These are phyloP conservation scores for Mycosphaerella sp. DNA, from an alignment of 2,329 filamentous ascomycete species.

Conservation along the genomic window DNA sequence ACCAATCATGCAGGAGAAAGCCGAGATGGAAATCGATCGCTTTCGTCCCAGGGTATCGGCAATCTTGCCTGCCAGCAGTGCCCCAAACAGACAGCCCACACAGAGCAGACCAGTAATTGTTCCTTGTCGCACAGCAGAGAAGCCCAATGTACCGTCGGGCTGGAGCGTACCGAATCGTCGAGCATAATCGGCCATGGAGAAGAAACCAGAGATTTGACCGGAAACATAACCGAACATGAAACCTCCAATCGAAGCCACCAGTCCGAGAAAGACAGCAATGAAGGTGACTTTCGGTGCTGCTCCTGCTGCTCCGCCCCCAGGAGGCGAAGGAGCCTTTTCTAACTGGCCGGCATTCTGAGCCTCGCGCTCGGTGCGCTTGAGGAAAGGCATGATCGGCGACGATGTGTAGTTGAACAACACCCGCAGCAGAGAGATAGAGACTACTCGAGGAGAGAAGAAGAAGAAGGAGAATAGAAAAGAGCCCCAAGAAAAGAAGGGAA, in stretches of 20 bases:
- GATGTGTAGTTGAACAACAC: constrained; percentile 1
- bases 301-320: constrained; percentile 6
- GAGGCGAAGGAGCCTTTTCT: constrained; percentile 26
- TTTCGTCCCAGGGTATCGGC: constrained; percentile 49
- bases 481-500: background rate
- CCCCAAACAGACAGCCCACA: constrained; percentile 40
- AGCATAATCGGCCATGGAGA: constrained; percentile 46
- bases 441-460: background rate
- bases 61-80: constrained; percentile 41
- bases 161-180: constrained; percentile 49
- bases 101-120: constrained; percentile 41
- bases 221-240: constrained; percentile 47
- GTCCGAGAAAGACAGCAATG: constrained; percentile 47
- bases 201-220: constrained; percentile 50
- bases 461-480: background rate
- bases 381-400: constrained; percentile 27
- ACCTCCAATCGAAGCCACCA: constrained; percentile 51
- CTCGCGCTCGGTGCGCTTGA: constrained; percentile 31
- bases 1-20: constrained; percentile 40
- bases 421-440: background rate
- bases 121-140: constrained; percentile 33
- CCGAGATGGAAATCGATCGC: constrained; percentile 44
- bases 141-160: constrained; percentile 35
- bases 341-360: constrained; percentile 29
- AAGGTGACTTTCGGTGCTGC: constrained; percentile 28